phyloP scores from a whole-genome alignment of 140 eudicot species.

The Flaveria floridana region DNA sequence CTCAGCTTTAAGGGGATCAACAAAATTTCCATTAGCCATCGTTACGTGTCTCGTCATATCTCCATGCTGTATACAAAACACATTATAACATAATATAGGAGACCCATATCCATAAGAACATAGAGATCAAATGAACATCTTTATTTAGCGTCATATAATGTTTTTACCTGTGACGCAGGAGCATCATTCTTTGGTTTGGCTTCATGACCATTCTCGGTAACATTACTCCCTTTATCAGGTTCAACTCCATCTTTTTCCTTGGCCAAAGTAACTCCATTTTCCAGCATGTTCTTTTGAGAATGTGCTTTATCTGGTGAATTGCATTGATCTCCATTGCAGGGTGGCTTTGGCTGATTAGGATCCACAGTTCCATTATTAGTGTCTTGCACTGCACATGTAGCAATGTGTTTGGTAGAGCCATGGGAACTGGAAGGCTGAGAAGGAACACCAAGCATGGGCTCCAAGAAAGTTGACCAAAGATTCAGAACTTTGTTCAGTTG shows the following conservation, averaged over 20 bases:
- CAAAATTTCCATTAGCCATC: conserved; percentile 39
- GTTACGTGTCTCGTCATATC: conserved; percentile 41
- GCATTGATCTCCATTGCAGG: conserved; percentile 51
- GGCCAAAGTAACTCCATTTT: conserved; percentile 42
- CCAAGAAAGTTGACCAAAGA: conserved; percentile 82
- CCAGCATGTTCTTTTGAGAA: conserved; percentile 36
- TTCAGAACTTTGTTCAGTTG: conserved; percentile 70
- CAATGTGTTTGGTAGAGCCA: conserved; percentile 34
- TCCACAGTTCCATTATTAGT: conserved; percentile 39
- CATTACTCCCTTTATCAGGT: conserved; percentile 35
- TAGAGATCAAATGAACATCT: neutral
- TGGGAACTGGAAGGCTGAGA: conserved; percentile 43
- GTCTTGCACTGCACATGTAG: conserved; percentile 29
- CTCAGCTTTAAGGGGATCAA: conserved; percentile 60
- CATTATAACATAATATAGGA: neutral
- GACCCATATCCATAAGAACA: neutral
- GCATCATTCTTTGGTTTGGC: conserved; percentile 39
- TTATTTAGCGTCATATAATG: neutral
- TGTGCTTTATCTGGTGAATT: conserved; percentile 36
- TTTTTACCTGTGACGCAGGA: conserved; percentile 45
- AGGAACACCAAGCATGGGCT: conserved; percentile 71
- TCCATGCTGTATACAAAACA: conserved; percentile 41
- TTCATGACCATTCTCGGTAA: conserved; percentile 47
- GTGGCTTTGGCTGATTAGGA: conserved; percentile 42
- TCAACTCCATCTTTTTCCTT: conserved; percentile 41